A percentile compares a stretch with the other conserved stretches of the same genome.
Evolutionary conservation across 768 basidiomycete genomes (phyloP).

Genomic region (Boletus coccyginus): DNA sequence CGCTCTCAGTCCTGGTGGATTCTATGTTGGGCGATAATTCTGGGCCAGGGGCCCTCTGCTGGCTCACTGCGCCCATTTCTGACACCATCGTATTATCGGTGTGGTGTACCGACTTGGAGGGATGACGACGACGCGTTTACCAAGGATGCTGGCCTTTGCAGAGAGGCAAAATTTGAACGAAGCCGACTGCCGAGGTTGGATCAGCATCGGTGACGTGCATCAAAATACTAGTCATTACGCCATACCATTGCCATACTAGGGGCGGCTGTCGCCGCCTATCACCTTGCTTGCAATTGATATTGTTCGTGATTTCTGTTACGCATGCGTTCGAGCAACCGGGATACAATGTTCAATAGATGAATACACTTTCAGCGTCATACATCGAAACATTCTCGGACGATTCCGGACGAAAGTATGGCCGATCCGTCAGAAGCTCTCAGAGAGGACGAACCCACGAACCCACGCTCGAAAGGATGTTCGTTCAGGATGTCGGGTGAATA

Average conservation of each 20-base stretch:
- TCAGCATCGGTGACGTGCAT: background rate
- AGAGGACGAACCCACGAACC: no score
- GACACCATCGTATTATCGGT: background rate
- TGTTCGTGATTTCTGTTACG: no score
- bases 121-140: background rate
- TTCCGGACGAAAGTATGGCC: no score
- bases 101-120: background rate
- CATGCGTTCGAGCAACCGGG: no score
- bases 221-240: background rate
- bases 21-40: background rate
- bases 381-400: no score
- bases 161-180: background rate
- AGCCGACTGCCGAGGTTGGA: background rate
- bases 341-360: background rate
- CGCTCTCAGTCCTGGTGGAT: constrained; percentile 2
- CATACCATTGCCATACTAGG: no score
- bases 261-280: no score
- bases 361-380: no score
- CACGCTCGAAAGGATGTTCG: no score
- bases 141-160: background rate
- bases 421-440: no score
- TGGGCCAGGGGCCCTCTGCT: background rate
- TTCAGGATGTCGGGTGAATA: no score
- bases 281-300: no score
- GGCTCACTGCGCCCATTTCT: background rate